Conservation (phyloP, 768 basidiomycete species). For the Chalciporus sphaerocephalus region DNA sequence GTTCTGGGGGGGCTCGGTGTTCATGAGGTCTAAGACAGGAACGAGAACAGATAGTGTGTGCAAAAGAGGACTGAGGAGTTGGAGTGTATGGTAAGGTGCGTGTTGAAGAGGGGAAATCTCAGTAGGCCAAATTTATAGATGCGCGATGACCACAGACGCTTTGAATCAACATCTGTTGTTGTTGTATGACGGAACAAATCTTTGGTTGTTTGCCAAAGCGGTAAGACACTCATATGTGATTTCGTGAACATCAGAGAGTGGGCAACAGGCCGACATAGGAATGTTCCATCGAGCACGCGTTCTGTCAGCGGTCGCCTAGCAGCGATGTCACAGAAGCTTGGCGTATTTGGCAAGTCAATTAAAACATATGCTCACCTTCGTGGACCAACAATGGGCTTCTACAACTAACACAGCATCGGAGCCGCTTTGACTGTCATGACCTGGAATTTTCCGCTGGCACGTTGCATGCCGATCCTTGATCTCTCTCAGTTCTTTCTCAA, state of each 20-base stretch:
- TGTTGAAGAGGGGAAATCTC: background rate
- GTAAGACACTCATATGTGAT: background rate
- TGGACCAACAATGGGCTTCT: conserved; percentile 6
- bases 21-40: background rate
- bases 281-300: background rate
- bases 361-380: conserved; percentile 1
- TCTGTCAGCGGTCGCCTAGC: background rate
- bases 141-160: background rate
- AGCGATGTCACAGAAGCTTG: conserved; percentile 1
- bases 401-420: conserved; percentile 2
- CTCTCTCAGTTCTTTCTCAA: background rate
- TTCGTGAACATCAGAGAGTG: background rate
- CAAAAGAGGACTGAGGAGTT: background rate
- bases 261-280: background rate
- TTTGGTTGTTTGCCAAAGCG: background rate
- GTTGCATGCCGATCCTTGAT: background rate
- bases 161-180: background rate
- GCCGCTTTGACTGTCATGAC: conserved; percentile 5
- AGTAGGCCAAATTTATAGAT: background rate
- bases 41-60: background rate
- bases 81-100: background rate
- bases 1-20: background rate
- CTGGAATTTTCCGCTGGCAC: conserved; percentile 3
- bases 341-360: background rate
- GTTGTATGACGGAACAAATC: background rate